A percentile compares a stretch with the other conserved stretches of the same genome.
These are phyloP conservation scores for Trichophyton simii DNA, from an alignment of 2,329 filamentous ascomycete genomes.

Conservation along the genomic window DNA sequence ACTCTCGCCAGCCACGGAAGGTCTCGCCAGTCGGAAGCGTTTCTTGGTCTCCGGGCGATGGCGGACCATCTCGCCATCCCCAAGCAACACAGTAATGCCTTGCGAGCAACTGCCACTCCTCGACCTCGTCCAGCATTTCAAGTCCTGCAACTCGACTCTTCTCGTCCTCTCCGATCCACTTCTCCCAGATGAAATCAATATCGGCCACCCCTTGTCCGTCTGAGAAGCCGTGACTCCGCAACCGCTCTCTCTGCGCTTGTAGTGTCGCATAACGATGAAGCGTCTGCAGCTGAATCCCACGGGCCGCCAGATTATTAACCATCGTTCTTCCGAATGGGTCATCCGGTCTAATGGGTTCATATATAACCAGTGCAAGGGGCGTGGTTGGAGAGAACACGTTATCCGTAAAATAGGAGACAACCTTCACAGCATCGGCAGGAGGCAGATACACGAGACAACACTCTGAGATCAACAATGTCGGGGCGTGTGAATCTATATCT, in stretches of 20 bases:
- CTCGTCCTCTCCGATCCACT: conserved; percentile 58
- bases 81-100: conserved; percentile 83
- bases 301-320: conserved; percentile 72
- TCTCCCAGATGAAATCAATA: conserved; percentile 59
- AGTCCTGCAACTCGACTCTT: conserved; percentile 65
- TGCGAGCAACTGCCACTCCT: conserved; percentile 82
- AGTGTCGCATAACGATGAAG: conserved; percentile 59
- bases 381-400: conserved; percentile 36
- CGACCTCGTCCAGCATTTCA: conserved; percentile 86
- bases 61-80: conserved; percentile 56
- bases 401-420: conserved; percentile 53
- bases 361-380: conserved; percentile 55
- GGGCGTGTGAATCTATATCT: conserved; percentile 45
- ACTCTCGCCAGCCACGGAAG: conserved; percentile 27
- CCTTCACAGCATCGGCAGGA: conserved; percentile 47
- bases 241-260: conserved; percentile 52
- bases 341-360: conserved; percentile 75
- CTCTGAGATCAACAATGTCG: conserved; percentile 82
- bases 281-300: conserved; percentile 75
- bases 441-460: conserved; percentile 89
- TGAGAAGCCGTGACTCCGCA: conserved; percentile 55
- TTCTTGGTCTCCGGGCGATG: background rate
- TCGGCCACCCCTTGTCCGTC: conserved; percentile 45
- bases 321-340: conserved; percentile 87
- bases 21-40: conserved; percentile 26